phyloP scores from a whole-genome alignment of 1,139 yeast genomes.

The Taphrina betulina region DNA sequence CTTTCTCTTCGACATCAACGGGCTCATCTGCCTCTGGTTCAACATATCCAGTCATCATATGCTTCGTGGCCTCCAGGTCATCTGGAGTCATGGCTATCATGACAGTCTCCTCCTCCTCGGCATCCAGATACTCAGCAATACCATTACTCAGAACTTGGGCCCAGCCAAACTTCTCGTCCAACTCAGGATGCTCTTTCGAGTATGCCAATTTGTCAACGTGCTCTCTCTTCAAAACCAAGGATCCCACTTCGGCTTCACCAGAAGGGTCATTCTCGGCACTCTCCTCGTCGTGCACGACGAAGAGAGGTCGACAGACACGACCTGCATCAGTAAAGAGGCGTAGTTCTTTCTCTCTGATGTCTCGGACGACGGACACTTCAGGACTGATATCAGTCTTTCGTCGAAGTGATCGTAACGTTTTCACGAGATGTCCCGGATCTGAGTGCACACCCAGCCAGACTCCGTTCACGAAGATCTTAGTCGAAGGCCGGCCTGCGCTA shows the following conservation, averaged over 20 bases:
- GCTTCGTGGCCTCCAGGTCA: conserved; percentile 72
- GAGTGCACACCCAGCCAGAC: conserved; percentile 99
- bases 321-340: conserved; percentile 98
- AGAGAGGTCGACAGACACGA: conserved; percentile 91
- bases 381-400: conserved; percentile 95
- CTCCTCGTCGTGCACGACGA: conserved; percentile 81
- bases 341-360: conserved; percentile 93
- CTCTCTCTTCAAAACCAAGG: conserved; percentile 76
- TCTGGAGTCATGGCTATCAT: conserved; percentile 99
- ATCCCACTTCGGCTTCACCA: conserved; percentile 56
- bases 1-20: conserved; percentile 46
- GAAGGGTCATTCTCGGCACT: conserved; percentile 50
- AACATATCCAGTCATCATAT: conserved; percentile 52
- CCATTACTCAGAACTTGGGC: conserved; percentile 79
- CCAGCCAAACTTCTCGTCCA: conserved; percentile 74
- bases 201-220: conserved; percentile 71
- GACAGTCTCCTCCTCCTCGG: conserved; percentile 96
- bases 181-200: conserved; percentile 58
- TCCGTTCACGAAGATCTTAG: conserved; percentile 95
- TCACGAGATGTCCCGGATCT: conserved; percentile 87
- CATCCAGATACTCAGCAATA: conserved; percentile 89
- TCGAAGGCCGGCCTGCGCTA: conserved; percentile 83
- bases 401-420: conserved; percentile 85
- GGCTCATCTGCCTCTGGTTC: conserved; percentile 41
- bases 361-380: conserved; percentile 94